Evolutionary conservation across 441 rosid genomes (phyloP).

Genomic region (Populus hybrid): DNA sequence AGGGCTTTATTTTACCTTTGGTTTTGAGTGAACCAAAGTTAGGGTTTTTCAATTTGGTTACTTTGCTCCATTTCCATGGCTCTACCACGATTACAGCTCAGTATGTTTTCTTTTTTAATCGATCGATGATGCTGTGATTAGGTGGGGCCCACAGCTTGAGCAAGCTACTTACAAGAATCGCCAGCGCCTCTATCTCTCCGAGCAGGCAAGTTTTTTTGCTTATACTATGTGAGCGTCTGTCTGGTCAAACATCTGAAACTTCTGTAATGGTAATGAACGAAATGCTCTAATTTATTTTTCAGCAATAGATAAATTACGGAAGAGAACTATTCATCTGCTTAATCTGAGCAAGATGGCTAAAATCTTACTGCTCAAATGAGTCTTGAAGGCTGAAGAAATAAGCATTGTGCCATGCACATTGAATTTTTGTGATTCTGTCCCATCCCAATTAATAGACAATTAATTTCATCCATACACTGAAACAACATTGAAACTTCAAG

Average conservation of each 20-base stretch:
- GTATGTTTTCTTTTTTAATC: background rate
- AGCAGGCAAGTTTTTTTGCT: constrained; percentile 51
- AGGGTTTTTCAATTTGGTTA: constrained; percentile 1
- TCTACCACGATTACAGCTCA: background rate
- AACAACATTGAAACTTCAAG: background rate
- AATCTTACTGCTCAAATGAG: background rate
- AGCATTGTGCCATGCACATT: background rate
- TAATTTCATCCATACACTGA: background rate
- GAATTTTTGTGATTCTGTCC: background rate
- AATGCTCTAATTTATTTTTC: background rate
- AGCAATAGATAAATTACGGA: background rate
- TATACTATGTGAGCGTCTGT: background rate
- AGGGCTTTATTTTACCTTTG: background rate
- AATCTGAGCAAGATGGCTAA: background rate
- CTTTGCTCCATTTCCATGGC: background rate
- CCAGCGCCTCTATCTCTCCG: constrained; percentile 97
- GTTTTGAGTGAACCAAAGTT: background rate
- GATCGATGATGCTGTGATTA: constrained; percentile 23
- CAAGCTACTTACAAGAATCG: constrained; percentile 96
- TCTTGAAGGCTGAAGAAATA: background rate
- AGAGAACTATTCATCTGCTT: background rate
- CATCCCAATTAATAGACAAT: background rate
- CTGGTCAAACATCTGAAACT: background rate
- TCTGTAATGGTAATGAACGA: background rate
- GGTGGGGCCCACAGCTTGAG: constrained; percentile 99